phyloP scores from a whole-genome alignment of 495 filamentous ascomycete genomes.

The Physcia stellaris region DNA sequence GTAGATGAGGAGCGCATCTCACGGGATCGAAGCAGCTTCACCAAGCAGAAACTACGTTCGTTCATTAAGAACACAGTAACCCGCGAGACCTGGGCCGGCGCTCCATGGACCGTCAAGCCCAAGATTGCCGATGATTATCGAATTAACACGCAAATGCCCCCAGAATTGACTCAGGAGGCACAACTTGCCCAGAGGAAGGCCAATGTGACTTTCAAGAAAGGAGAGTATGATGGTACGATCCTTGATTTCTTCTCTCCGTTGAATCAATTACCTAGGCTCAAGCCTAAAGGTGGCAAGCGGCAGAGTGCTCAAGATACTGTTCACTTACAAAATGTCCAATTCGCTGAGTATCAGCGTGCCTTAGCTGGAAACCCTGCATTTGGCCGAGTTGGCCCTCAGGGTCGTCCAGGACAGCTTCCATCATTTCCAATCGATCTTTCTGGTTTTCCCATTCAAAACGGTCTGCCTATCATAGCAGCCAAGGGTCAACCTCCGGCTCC shows the following conservation, averaged over 20 bases:
- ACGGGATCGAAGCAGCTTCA: constrained; percentile 85
- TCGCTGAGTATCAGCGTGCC: constrained; percentile 38
- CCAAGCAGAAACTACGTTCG: constrained; percentile 82
- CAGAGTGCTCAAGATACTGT: constrained; percentile 37
- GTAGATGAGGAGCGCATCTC: constrained; percentile 72
- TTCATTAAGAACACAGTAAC: constrained; percentile 93
- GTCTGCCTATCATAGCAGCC: constrained; percentile 19
- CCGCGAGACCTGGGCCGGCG: constrained; percentile 82
- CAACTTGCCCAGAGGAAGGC: constrained; percentile 68
- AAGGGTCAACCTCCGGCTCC: constrained; percentile 38
- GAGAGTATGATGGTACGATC: constrained; percentile 37
- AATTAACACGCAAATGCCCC: constrained; percentile 72
- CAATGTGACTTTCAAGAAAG: constrained; percentile 51
- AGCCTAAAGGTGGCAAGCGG: constrained; percentile 67
- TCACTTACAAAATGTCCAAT: constrained; percentile 31
- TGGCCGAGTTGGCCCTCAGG: constrained; percentile 7
- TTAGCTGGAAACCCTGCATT: constrained; percentile 37
- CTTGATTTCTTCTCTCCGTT: constrained; percentile 40
- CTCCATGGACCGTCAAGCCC: constrained; percentile 89
- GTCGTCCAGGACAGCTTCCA: constrained; percentile 4
- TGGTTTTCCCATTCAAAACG: constrained; percentile 14
- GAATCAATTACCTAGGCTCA: constrained; percentile 56
- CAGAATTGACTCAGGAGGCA: constrained; percentile 65
- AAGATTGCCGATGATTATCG: constrained; percentile 71
- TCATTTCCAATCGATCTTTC: constrained; percentile 6